These are phyloP conservation scores for Daedaleopsis nitida DNA, from an alignment of 768 basidiomycete species.

Conservation along the genomic window DNA sequence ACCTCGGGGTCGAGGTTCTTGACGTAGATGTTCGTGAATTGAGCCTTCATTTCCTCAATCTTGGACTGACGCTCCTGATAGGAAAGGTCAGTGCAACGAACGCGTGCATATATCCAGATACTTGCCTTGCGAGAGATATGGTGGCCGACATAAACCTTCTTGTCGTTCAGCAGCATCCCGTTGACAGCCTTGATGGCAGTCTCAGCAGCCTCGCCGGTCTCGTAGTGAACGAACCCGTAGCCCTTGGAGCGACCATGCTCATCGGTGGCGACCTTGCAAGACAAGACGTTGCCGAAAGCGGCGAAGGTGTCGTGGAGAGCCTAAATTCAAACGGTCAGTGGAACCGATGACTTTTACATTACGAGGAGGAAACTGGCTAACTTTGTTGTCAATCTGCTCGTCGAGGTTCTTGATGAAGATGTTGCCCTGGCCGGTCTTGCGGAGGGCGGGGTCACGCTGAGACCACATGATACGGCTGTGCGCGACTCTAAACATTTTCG, in stretches of 20 bases:
- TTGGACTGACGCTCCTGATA: conserved; percentile 93
- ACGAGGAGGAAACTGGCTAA: conserved; percentile 26
- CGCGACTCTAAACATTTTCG: neutral
- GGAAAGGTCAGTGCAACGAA: neutral
- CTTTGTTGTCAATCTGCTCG: conserved; percentile 97
- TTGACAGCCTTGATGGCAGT: conserved; percentile 98
- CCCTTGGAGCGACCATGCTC: conserved; percentile 95
- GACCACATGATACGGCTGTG: conserved; percentile 99
- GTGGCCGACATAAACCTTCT: conserved; percentile 97
- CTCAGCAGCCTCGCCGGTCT: conserved; percentile 95
- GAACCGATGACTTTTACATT: neutral
- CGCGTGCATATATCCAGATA: conserved; percentile 1
- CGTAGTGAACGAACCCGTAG: conserved; percentile 99
- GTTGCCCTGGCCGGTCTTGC: conserved; percentile 99
- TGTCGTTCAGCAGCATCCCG: conserved; percentile 99
- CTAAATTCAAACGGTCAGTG: conserved; percentile 38
- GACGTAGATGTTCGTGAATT: conserved; percentile 98
- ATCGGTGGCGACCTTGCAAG: conserved; percentile 98
- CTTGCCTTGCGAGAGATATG: conserved; percentile 94
- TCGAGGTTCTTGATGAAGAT: conserved; percentile 99
- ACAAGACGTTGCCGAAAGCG: conserved; percentile 97
- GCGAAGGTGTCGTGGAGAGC: conserved; percentile 99
- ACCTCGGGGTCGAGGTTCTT: conserved; percentile 93
- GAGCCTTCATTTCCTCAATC: conserved; percentile 94
- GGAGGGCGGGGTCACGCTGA: conserved; percentile 98